These are phyloP conservation scores for Solanum habrochaites DNA, from an alignment of 257 asterid genomes.

Conservation along the genomic window DNA sequence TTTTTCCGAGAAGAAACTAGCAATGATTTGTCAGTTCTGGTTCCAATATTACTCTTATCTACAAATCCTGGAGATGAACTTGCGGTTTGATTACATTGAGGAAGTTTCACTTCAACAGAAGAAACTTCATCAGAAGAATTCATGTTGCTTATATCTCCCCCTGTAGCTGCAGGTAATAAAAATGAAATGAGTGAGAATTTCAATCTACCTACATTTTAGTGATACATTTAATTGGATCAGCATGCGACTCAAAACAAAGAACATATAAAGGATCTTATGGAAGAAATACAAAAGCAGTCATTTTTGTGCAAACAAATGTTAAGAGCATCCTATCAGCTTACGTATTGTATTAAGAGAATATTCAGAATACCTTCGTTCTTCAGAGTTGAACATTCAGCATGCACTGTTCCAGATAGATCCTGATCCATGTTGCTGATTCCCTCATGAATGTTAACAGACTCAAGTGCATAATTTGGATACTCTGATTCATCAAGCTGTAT, in stretches of 20 bases:
- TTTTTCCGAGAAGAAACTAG: slow-evolving; percentile 1
- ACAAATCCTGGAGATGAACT: not conserved
- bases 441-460: slow-evolving; percentile 2
- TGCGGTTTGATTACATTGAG: not conserved
- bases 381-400: slow-evolving; percentile 4
- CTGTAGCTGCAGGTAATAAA: not conserved
- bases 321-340: not conserved
- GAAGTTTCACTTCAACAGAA: not conserved
- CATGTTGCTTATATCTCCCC: not conserved
- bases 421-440: slow-evolving; percentile 10
- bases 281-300: not conserved
- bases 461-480: slow-evolving; percentile 13
- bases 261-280: not conserved
- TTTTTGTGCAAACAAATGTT: not conserved
- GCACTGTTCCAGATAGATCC: slow-evolving; percentile 9
- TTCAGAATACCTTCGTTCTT: not conserved
- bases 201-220: not conserved
- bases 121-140: not conserved
- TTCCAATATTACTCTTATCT: not conserved
- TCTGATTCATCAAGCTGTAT: slow-evolving; percentile 24
- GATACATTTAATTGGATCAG: not conserved
- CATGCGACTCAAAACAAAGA: not conserved
- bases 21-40: not conserved
- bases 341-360: not conserved
- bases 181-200: not conserved